Percentiles rank a stretch among this genome's conserved stretches.
Evolutionary conservation across 331 rosid species (phyloP).

Genomic region (Telfairia occidentalis): DNA sequence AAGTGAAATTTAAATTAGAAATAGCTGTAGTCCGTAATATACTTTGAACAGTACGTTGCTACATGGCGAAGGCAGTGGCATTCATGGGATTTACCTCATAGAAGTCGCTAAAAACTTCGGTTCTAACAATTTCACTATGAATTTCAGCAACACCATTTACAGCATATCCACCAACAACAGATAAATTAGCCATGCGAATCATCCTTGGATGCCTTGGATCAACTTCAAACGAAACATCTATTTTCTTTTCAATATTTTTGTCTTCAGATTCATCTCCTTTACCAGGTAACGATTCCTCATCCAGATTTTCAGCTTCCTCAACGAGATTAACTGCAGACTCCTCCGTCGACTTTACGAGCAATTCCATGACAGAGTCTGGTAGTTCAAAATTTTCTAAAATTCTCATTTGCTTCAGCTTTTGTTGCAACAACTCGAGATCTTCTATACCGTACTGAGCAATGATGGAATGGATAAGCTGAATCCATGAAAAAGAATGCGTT

Average conservation of each 20-base stretch:
- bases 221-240: slow-evolving; percentile 42
- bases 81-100: slow-evolving; percentile 35
- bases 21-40: not conserved
- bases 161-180: slow-evolving; percentile 89
- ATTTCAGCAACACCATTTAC: slow-evolving; percentile 98
- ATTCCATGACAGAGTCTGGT: slow-evolving; percentile 48
- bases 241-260: slow-evolving; percentile 18
- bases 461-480: slow-evolving; percentile 63
- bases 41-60: not conserved
- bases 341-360: slow-evolving; percentile 36
- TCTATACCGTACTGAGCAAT: slow-evolving; percentile 49
- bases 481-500: not conserved
- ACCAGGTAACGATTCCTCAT: slow-evolving; percentile 19
- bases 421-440: slow-evolving; percentile 45
- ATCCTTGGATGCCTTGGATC: slow-evolving; percentile 55
- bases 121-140: slow-evolving; percentile 86
- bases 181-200: slow-evolving; percentile 94
- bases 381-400: slow-evolving; percentile 76
- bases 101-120: slow-evolving; percentile 79
- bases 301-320: slow-evolving; percentile 30
- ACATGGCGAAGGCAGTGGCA: slow-evolving; percentile 1
- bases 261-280: slow-evolving; percentile 16
- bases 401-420: slow-evolving; percentile 77
- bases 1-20: not conserved
- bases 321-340: not conserved